Percentiles rank a stretch among this genome's conserved stretches.
phyloP scores from a whole-genome alignment of 2,329 filamentous ascomycete genomes.

The Arthrocladium fulminans region DNA sequence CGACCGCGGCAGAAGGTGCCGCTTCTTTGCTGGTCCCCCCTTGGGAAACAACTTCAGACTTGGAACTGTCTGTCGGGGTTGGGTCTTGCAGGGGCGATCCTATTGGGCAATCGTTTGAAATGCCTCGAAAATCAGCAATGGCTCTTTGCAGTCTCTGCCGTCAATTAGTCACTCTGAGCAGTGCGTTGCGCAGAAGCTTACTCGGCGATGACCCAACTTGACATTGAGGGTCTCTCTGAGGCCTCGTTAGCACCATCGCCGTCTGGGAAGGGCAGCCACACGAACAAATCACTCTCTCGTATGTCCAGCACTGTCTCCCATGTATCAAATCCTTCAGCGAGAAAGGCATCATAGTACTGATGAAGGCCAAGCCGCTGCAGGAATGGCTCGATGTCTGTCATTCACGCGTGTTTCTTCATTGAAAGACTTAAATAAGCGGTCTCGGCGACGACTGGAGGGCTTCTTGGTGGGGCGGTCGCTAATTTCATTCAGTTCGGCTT shows the following conservation, averaged over 20 bases:
- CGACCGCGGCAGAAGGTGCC: constrained; percentile 6
- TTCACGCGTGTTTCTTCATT: constrained; percentile 27
- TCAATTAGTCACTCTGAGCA: constrained; percentile 9
- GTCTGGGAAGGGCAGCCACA: constrained; percentile 12
- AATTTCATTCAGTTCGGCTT: too few species aligned
- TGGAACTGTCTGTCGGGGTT: constrained; percentile 28
- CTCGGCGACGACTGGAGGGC: not conserved
- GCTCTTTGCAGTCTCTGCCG: constrained; percentile 69
- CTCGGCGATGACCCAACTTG: constrained; percentile 71
- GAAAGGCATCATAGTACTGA: constrained; percentile 64
- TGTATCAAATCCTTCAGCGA: constrained; percentile 73
- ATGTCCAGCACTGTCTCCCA: constrained; percentile 80
- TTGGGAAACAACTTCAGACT: constrained; percentile 40
- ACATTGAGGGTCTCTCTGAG: constrained; percentile 62
- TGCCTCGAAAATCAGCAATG: constrained; percentile 64
- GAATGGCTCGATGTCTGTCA: constrained; percentile 57
- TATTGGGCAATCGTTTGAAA: constrained; percentile 42
- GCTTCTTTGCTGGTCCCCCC: constrained; percentile 2
- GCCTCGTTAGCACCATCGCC: constrained; percentile 13
- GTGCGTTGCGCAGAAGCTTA: constrained; percentile 36
- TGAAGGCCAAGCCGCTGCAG: constrained; percentile 68
- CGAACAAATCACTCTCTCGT: constrained; percentile 72
- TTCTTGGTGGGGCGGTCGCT: not conserved
- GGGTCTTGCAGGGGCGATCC: constrained; percentile 28
- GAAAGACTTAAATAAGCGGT: too few species aligned